Base-by-base conservation (phyloP, 495 filamentous ascomycete genomes). In the Annulohypoxylon stygium region DNA sequence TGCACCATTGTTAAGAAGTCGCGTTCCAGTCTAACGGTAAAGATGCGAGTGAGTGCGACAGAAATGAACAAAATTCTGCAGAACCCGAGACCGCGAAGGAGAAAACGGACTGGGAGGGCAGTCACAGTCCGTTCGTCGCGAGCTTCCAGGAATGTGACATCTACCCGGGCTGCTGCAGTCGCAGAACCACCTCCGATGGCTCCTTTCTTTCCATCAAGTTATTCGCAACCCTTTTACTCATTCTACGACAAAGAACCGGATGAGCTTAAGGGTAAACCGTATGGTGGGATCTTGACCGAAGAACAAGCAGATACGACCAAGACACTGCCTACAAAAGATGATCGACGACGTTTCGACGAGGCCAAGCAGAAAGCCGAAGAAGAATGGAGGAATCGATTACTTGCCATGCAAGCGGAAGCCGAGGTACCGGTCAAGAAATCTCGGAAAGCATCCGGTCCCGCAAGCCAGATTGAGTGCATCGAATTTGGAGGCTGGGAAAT, bases 401-500 rank as follows among this genome's bases (percentile, higher is more conserved):
- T 85, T 36, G 81, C 81, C 8, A 83, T 85, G 79, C 82, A 85
- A 70, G 80, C 83, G 20, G 83, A 84, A 61, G 71, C 79, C 0
- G 83, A 84, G 30, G 68, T 78, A 3, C 81, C 83, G 1, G 64
- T 79, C 26, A 87, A 85, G 73, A 86, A 84, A 73, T 79, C 84
- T 0, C 84, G 82, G 60, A 97, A 97, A 78, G 87, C 91, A 0
- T 91, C 93, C 9, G 94, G 92, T 0, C 93, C 93, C 4, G 92
- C 94, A 2, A 97, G 94, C 76, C 95, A 97, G 80, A 98, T 99
- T 80, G 96, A 98, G 78, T 97, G 95, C 81, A 97, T 99, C 83
- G 95, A 97, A 67, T 98, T 99, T 82, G 96, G 97, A 30, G 93
- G 93, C 45, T 96, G 91, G 82, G 95, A 98, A 78, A 98, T 99